phyloP scores from a whole-genome alignment of 352 stramenopile species.

The Globisporangium okanoganense region DNA sequence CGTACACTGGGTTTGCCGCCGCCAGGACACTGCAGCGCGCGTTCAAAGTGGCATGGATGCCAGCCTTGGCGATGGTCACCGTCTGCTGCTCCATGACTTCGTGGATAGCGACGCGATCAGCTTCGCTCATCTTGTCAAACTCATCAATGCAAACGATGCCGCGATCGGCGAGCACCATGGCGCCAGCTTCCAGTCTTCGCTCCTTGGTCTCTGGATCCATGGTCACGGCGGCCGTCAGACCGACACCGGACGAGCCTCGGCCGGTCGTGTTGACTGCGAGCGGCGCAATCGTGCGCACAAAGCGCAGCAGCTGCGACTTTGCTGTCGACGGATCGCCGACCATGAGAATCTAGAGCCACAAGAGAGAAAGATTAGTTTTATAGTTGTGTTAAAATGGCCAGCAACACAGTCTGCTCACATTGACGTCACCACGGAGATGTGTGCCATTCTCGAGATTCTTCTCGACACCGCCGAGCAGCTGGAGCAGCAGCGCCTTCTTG shows the following conservation, averaged over 20 bases:
- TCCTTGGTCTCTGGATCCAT: constrained; percentile 94
- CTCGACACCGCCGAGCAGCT: constrained; percentile 89
- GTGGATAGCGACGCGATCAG: constrained; percentile 99
- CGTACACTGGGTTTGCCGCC: constrained; percentile 99
- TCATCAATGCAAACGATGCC: constrained; percentile 99
- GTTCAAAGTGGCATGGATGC: constrained; percentile 99
- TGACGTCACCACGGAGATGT: constrained; percentile 99
- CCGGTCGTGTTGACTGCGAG: constrained; percentile 91
- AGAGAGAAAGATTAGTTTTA: constrained; percentile 8
- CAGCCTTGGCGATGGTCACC: constrained; percentile 99
- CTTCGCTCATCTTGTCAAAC: constrained; percentile 98
- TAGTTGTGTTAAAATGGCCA: constrained; percentile 58
- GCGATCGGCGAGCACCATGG: constrained; percentile 99
- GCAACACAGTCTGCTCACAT: constrained; percentile 48
- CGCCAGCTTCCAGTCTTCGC: constrained; percentile 95
- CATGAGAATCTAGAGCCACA: constrained; percentile 70
- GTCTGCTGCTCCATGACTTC: constrained; percentile 99
- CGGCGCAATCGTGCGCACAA: constrained; percentile 94
- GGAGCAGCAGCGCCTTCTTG: constrained; percentile 91
- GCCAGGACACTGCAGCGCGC: constrained; percentile 98
- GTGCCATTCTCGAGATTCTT: constrained; percentile 98
- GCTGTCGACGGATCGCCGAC: constrained; percentile 98
- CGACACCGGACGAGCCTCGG: constrained; percentile 81
- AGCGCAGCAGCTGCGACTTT: constrained; percentile 98
- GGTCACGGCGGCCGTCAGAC: constrained; percentile 98